Percentiles rank a stretch among this genome's conserved stretches.
phyloP scores from a whole-genome alignment of 2,329 filamentous ascomycete species.

The Orbilia ellipsospora region DNA sequence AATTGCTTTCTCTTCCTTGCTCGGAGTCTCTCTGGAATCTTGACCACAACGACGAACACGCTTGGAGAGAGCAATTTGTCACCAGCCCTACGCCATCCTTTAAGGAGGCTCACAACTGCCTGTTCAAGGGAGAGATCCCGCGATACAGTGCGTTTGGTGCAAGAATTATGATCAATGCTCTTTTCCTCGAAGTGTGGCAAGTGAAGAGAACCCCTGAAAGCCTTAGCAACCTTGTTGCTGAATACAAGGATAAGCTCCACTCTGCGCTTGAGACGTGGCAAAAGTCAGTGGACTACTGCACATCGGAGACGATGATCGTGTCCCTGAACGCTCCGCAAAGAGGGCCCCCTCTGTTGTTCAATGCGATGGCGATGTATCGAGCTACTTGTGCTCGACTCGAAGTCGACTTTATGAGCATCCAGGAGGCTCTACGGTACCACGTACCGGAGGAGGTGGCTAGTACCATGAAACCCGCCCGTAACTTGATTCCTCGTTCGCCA shows the following conservation, averaged over 20 bases:
- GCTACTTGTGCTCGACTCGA: conserved; percentile 92
- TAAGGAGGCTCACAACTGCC: conserved; percentile 90
- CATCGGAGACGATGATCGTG: conserved; percentile 87
- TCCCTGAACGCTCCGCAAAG: conserved; percentile 94
- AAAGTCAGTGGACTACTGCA: conserved; percentile 91
- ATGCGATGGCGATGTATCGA: conserved; percentile 95
- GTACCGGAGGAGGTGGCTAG: conserved; percentile 96
- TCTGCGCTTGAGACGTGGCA: conserved; percentile 99
- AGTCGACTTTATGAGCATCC: conserved; percentile 93
- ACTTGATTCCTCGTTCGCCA: conserved; percentile 91
- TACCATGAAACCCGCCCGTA: conserved; percentile 92
- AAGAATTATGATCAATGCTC: conserved; percentile 97
- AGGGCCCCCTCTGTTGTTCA: conserved; percentile 95
- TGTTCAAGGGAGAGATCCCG: conserved; percentile 91
- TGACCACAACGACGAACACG: conserved; percentile 77
- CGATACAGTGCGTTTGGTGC: conserved; percentile 97
- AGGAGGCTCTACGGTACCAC: conserved; percentile 96
- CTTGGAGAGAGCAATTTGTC: conserved; percentile 84
- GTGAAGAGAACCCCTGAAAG: conserved; percentile 98
- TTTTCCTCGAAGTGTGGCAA: conserved; percentile 99
- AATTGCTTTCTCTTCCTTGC: conserved; percentile 89
- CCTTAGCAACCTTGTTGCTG: conserved; percentile 94
- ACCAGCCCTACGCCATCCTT: conserved; percentile 82
- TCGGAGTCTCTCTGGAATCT: conserved; percentile 96
- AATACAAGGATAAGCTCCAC: conserved; percentile 84